Conservation (phyloP, 2,329 filamentous ascomycete genomes). For the Chaetomium sp. region DNA sequence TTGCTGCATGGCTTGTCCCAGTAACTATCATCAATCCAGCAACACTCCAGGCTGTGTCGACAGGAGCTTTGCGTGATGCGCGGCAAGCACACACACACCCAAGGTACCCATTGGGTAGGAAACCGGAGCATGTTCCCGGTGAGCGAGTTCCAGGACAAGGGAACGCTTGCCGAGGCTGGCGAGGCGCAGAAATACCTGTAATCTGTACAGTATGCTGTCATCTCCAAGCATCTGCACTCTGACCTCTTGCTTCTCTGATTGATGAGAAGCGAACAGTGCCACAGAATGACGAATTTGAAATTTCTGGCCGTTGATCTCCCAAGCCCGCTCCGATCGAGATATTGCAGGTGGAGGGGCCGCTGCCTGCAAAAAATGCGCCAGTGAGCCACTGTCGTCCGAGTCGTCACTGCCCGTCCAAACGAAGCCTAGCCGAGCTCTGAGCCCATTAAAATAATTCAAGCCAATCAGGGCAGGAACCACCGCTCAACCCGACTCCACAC, state of each 20-base stretch:
- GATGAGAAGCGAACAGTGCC: neutral
- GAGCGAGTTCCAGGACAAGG: neutral
- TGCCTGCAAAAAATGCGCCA: neutral
- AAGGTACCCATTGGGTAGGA: neutral
- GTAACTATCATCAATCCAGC: conserved; percentile 3
- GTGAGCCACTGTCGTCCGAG: no score
- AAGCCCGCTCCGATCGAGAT: neutral
- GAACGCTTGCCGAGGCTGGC: neutral
- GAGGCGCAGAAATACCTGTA: neutral
- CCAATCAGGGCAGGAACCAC: neutral
- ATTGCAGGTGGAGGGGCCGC: neutral
- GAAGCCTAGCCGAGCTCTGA: no score
- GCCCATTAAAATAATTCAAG: neutral
- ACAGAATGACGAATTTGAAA: neutral
- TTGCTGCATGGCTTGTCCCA: conserved; percentile 5
- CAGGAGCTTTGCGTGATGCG: neutral
- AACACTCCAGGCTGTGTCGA: neutral
- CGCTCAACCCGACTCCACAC: neutral
- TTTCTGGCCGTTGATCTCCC: neutral
- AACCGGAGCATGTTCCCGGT: neutral
- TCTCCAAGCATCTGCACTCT: neutral
- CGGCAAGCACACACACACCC: neutral
- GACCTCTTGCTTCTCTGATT: neutral
- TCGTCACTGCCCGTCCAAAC: no score
- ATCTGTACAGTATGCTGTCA: no score